Base-by-base conservation (phyloP, 371 early-diverging fungal species). In the Aphelidium insulamus region DNA sequence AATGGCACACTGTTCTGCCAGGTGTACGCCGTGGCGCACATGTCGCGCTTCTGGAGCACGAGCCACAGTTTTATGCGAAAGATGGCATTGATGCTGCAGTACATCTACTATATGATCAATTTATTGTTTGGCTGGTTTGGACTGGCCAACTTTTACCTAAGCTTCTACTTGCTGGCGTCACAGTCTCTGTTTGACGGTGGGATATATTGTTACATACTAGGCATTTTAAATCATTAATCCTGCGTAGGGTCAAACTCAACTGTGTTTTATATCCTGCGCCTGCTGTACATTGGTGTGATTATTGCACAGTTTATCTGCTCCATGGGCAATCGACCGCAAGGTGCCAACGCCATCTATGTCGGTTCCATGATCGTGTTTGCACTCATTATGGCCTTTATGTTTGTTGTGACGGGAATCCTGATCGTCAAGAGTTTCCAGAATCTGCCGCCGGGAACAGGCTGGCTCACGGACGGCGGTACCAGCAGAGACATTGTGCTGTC, bases 321-420 rank as follows among this genome's bases (percentile, higher is more conserved):
- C 7, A 56, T 82, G 50, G 83, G 83, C 23, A 82, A 80, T 41
- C 56, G 79, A 21, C 83, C 80, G 19, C 77, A 77, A 50, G 78
- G 78, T 29, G 67, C 66, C 15, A 59, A 64, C 40, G 62, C 63
- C 52, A 54, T 72, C 5, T 77, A 72, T 47, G 61, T 57, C n/a
- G 32, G 55, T 16, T 56, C 52, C 39, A 57, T 69, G 48, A 32
- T 52, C 18, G 37, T 70, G 30, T 72, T 72, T 50, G 62, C 63
- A 0, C 14, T 60, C 7, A 41, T 75, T 31, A 70, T 69, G 66
- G 47, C 46, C 6, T 39, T 64, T 26, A 68, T 72, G 61, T 49
- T 62, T 30, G 54, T 52, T 28, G 39, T 50, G 10, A 38, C 45
- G 21, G 46, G 34, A 3, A 47, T 41, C 36, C 45, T 32, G 5